Percentiles rank a stretch among this genome's conserved stretches.
Conservation (phyloP, 2,329 filamentous ascomycete species). For the Verticillium klebahnii region DNA sequence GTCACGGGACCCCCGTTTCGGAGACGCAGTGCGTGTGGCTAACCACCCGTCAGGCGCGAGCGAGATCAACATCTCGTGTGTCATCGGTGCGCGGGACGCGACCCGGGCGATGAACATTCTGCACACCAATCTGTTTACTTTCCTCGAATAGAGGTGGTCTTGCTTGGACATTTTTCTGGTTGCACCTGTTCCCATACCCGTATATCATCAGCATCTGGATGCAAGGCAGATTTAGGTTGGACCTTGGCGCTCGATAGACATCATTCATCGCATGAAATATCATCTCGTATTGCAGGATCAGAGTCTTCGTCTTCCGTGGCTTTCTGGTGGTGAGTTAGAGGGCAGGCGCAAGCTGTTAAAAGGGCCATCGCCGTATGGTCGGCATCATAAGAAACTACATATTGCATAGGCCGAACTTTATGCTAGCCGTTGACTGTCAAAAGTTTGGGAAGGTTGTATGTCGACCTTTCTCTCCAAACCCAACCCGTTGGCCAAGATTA, state of each 20-base stretch:
- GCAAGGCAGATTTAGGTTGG: neutral
- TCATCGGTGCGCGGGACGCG: constrained; percentile 87
- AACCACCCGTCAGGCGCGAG: constrained; percentile 64
- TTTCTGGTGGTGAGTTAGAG: too few species aligned
- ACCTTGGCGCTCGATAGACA: neutral
- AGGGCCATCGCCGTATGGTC: neutral
- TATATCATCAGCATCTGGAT: neutral
- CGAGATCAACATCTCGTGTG: constrained; percentile 98
- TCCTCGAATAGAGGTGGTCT: constrained; percentile 60
- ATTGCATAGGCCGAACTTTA: too few species aligned
- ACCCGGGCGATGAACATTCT: constrained; percentile 93
- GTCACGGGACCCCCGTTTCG: constrained; percentile 13
- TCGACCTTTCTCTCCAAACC: too few species aligned
- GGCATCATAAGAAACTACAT: too few species aligned
- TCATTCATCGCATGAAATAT: neutral
- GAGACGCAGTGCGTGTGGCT: neutral
- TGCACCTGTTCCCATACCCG: neutral
- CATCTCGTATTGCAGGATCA: neutral
- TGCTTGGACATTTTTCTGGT: neutral
- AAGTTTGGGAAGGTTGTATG: too few species aligned
- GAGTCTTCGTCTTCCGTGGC: too few species aligned
- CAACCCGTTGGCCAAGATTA: too few species aligned
- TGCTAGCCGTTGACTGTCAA: too few species aligned
- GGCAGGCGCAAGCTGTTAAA: neutral
- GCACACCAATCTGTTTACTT: constrained; percentile 95